A percentile compares a stretch with the other conserved stretches of the same genome.
phyloP scores from a whole-genome alignment of 1,284 basidiomycete genomes.

The Gomphus sp. region DNA sequence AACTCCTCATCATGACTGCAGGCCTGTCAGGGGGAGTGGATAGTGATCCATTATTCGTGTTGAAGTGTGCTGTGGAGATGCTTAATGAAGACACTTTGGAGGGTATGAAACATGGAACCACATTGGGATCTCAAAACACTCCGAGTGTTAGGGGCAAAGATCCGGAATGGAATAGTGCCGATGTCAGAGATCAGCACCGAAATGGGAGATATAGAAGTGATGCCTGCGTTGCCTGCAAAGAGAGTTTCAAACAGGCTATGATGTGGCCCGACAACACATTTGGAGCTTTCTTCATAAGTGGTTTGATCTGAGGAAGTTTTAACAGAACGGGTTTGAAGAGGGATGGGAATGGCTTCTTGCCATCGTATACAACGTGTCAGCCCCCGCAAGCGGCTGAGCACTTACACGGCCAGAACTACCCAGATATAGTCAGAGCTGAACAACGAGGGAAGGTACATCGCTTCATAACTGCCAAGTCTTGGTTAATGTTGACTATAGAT shows the following conservation, averaged over 20 bases:
- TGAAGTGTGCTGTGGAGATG: neutral
- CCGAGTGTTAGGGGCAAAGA: neutral
- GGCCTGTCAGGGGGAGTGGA: neutral
- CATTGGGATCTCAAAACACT: neutral
- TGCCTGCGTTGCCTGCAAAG: neutral
- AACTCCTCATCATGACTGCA: neutral
- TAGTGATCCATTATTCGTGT: neutral
- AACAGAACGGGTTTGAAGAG: neutral
- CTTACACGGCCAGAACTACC: too few relatives aligned
- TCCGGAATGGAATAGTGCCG: neutral
- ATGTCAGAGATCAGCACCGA: neutral
- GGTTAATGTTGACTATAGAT: too few relatives aligned
- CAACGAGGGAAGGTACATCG: too few relatives aligned
- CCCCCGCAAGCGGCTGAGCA: too few relatives aligned
- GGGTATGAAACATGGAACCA: neutral
- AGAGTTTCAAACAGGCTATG: neutral
- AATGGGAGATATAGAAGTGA: neutral
- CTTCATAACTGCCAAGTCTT: too few relatives aligned
- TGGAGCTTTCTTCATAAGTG: neutral
- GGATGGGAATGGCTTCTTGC: constrained; percentile 2
- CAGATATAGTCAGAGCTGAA: too few relatives aligned
- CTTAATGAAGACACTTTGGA: neutral
- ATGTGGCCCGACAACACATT: neutral
- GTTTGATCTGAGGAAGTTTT: neutral
- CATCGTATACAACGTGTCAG: too few relatives aligned